Evolutionary conservation across 257 asterid species (phyloP).

Genomic region (Primulina tabacum): DNA sequence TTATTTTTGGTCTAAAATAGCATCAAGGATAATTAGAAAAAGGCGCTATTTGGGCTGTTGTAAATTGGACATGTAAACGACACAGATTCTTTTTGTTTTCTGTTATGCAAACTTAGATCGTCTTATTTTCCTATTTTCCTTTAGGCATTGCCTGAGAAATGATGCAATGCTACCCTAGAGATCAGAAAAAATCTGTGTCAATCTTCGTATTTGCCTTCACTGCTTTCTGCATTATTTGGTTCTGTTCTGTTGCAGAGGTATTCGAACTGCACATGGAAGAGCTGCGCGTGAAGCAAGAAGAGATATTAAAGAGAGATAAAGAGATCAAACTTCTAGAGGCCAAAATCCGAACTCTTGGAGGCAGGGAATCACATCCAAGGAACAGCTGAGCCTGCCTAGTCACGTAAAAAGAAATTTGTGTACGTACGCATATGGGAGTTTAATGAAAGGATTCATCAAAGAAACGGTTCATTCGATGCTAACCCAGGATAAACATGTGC

Average conservation of each 20-base stretch:
- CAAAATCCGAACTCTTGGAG: slow-evolving; percentile 92
- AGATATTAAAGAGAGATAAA: slow-evolving; percentile 74
- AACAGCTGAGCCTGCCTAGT: slow-evolving; percentile 24
- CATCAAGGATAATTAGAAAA: not conserved
- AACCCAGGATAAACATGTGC: too few relatives aligned
- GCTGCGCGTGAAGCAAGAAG: slow-evolving; percentile 81
- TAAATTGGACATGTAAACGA: not conserved
- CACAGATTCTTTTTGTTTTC: slow-evolving; percentile 2
- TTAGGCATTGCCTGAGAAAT: not conserved
- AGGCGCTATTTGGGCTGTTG: slow-evolving; percentile 5
- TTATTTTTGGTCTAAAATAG: not conserved
- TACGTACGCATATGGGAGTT: slow-evolving; percentile 17
- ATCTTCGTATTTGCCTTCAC: not conserved
- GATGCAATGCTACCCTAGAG: not conserved
- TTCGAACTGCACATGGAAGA: slow-evolving; percentile 95
- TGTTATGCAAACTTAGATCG: not conserved
- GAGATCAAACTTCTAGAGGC: slow-evolving; percentile 96
- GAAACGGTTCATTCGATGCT: not conserved
- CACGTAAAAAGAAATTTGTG: slow-evolving; percentile 2
- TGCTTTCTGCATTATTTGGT: not conserved
- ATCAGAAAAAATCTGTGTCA: not conserved
- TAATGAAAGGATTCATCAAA: too few relatives aligned
- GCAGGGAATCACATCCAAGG: slow-evolving; percentile 46
- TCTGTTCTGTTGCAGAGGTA: slow-evolving; percentile 59
- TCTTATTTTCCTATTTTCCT: not conserved